Evolutionary conservation across 2,329 filamentous ascomycete species (phyloP).

Genomic region (Alternaria incomplexa): DNA sequence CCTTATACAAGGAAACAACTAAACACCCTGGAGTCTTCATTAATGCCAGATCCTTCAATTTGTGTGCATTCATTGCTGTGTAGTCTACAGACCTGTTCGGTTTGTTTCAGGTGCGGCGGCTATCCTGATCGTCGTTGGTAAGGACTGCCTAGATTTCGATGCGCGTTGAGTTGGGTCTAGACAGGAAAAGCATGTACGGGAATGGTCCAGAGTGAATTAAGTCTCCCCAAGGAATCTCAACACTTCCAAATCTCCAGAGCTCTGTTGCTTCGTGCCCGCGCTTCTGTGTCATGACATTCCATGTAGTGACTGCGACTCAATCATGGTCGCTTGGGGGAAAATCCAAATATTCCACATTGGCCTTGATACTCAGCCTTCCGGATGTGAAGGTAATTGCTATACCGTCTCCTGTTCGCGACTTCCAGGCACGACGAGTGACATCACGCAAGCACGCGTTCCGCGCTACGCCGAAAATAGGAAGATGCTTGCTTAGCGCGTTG

Average conservation of each 20-base stretch:
- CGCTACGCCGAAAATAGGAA: background rate
- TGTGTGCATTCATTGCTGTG: background rate
- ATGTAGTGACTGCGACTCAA: background rate
- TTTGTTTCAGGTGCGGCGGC: too few species aligned
- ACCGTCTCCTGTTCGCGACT: background rate
- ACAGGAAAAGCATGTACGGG: too few species aligned
- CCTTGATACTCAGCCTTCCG: background rate
- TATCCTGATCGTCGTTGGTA: background rate
- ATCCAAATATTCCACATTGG: too few species aligned
- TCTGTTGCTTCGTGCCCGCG: background rate
- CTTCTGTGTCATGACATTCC: background rate
- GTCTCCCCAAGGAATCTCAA: background rate
- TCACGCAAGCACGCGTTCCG: background rate
- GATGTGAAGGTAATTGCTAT: background rate
- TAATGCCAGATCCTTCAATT: background rate
- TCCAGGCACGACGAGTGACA: background rate
- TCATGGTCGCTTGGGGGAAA: background rate
- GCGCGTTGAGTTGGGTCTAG: background rate
- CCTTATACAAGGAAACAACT: background rate
- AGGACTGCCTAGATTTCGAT: background rate
- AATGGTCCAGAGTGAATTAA: background rate
- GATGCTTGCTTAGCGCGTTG: background rate
- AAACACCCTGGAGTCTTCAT: background rate
- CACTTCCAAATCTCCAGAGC: background rate
- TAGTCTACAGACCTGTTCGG: background rate